phyloP scores from a whole-genome alignment of 306 rosid genomes.

The Acacia acuminata region DNA sequence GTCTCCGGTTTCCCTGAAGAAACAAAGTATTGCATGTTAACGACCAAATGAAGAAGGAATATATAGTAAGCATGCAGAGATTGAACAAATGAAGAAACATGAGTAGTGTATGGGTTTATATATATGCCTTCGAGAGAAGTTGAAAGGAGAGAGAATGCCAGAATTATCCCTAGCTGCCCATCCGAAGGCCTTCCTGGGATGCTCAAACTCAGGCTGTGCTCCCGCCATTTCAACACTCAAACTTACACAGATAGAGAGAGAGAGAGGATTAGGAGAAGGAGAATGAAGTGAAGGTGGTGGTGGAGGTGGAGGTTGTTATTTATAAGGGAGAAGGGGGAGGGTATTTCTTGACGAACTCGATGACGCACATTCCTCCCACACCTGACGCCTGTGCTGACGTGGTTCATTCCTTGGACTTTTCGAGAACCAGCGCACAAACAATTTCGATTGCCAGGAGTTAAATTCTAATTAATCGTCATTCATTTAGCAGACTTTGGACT shows the following conservation, averaged over 20 bases:
- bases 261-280: too few species aligned
- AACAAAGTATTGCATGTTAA: background rate
- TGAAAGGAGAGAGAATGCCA: slow-evolving; percentile 44
- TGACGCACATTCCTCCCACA: too few species aligned
- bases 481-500: too few species aligned
- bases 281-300: too few species aligned
- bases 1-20: slow-evolving; percentile 39
- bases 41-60: background rate
- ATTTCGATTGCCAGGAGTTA: too few species aligned
- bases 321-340: too few species aligned
- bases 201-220: slow-evolving; percentile 32
- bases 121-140: slow-evolving; percentile 49
- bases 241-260: background rate
- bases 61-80: background rate
- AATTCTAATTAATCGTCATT: too few species aligned
- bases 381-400: too few species aligned
- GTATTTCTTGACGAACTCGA: too few species aligned
- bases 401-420: too few species aligned
- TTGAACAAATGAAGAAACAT: background rate
- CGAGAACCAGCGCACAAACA: too few species aligned
- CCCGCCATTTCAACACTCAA: background rate
- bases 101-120: background rate
- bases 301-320: too few species aligned
- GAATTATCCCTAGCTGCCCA: slow-evolving; percentile 52
- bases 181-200: slow-evolving; percentile 48